These are phyloP conservation scores for Hemileia vastatrix DNA, from an alignment of 1,284 basidiomycete genomes.

Conservation along the genomic window DNA sequence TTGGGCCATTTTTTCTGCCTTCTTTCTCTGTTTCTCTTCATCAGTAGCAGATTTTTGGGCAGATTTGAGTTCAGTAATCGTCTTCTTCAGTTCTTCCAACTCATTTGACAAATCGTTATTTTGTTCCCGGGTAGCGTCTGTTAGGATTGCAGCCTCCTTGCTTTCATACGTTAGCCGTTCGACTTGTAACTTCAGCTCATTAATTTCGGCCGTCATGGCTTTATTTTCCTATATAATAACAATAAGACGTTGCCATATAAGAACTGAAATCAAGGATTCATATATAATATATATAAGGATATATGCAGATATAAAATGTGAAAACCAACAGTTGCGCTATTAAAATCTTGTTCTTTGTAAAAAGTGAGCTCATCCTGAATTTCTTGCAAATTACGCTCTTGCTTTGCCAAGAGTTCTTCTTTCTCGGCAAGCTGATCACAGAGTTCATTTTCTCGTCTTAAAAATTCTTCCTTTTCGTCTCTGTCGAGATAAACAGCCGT, in stretches of 20 bases:
- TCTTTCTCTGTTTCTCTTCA: slow-evolving; percentile 96
- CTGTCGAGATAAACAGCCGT: slow-evolving; percentile 69
- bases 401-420: slow-evolving; percentile 64
- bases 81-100: slow-evolving; percentile 67
- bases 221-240: slow-evolving; percentile 67
- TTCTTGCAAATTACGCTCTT: slow-evolving; percentile 56
- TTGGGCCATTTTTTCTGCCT: slow-evolving; percentile 98
- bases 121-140: slow-evolving; percentile 93
- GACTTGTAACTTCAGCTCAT: slow-evolving; percentile 81
- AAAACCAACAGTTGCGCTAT: slow-evolving; percentile 58
- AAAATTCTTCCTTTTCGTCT: slow-evolving; percentile 95
- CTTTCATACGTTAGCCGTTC: slow-evolving; percentile 90
- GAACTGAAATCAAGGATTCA: neutral
- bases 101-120: slow-evolving; percentile 77
- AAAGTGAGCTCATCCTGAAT: slow-evolving; percentile 62
- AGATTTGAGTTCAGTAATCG: slow-evolving; percentile 39
- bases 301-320: neutral
- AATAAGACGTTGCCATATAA: neutral
- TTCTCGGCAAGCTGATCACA: slow-evolving; percentile 85
- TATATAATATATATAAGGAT: neutral
- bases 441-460: slow-evolving; percentile 92
- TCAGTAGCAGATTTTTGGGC: slow-evolving; percentile 73
- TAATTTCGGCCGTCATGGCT: slow-evolving; percentile 65
- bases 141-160: slow-evolving; percentile 87
- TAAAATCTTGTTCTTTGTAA: slow-evolving; percentile 80